Conservation (phyloP, 2,329 filamentous ascomycete genomes). For the Neospermospora avenae region DNA sequence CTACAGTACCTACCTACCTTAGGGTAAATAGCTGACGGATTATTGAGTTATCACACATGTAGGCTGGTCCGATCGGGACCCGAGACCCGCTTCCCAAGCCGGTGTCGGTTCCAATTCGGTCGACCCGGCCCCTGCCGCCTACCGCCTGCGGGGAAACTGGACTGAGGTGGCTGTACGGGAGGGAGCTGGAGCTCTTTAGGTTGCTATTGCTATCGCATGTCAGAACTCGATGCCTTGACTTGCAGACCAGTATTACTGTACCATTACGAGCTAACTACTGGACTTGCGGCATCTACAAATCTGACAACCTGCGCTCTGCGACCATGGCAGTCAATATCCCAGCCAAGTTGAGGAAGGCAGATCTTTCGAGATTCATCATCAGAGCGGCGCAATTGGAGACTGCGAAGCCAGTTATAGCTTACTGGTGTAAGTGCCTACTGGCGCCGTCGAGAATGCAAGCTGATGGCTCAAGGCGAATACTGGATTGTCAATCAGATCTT, state of each 20-base stretch:
- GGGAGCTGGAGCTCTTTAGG: too few relatives aligned
- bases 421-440: constrained; percentile 73
- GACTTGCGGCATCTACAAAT: not conserved
- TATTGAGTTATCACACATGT: not conserved
- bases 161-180: too few relatives aligned
- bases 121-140: too few relatives aligned
- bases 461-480: constrained; percentile 65
- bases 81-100: not conserved
- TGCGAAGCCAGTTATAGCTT: constrained; percentile 83
- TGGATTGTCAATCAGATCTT: constrained; percentile 93
- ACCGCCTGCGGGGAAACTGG: not conserved
- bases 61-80: not conserved
- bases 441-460: constrained; percentile 6
- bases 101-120: too few relatives aligned
- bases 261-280: not conserved
- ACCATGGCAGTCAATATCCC: constrained; percentile 72
- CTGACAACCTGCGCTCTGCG: not conserved
- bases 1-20: too few relatives aligned
- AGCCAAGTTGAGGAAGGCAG: constrained; percentile 70
- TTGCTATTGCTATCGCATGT: not conserved
- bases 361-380: constrained; percentile 79
- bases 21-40: too few relatives aligned
- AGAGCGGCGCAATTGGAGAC: constrained; percentile 81
- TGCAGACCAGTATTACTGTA: too few relatives aligned
- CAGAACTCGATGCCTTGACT: too few relatives aligned